Evolutionary conservation across 495 filamentous ascomycete species (phyloP).

Genomic region (Tuber microsphaerosporum): DNA sequence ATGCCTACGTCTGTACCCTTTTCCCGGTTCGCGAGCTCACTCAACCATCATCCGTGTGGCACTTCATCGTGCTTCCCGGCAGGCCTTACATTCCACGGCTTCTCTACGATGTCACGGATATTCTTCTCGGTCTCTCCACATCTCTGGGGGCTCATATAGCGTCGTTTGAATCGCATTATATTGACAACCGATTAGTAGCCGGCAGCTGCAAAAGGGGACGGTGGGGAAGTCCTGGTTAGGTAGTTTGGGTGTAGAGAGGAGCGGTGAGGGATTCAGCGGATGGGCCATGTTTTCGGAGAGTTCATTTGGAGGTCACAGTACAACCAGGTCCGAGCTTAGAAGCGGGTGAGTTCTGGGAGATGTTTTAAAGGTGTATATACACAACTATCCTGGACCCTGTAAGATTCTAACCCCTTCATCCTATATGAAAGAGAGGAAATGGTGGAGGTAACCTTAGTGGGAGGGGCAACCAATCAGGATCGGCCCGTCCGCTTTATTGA

Average conservation of each 20-base stretch:
- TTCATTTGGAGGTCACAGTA: conserved; percentile 43
- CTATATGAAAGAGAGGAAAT: neutral
- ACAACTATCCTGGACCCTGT: conserved; percentile 46
- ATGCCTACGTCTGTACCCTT: neutral
- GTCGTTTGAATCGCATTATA: conserved; percentile 54
- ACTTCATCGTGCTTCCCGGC: conserved; percentile 46
- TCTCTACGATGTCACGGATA: conserved; percentile 54
- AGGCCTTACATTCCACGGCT: conserved; percentile 50
- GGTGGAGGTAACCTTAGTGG: neutral
- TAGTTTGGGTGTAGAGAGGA: conserved; percentile 45
- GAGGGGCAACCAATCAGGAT: conserved; percentile 44
- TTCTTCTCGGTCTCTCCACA: conserved; percentile 52
- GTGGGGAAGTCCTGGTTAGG: conserved; percentile 53
- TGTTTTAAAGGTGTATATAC: conserved; percentile 46
- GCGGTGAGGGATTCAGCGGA: conserved; percentile 42
- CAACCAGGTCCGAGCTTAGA: conserved; percentile 45
- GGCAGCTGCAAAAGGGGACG: conserved; percentile 46
- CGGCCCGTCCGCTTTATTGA: conserved; percentile 47
- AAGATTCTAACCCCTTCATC: neutral
- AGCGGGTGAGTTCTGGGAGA: conserved; percentile 42
- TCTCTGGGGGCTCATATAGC: conserved; percentile 49
- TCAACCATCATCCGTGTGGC: conserved; percentile 50
- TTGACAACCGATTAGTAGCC: conserved; percentile 47
- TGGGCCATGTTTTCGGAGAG: conserved; percentile 44
- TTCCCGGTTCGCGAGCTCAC: conserved; percentile 41